These are phyloP conservation scores for Trichophyton schoenleinii DNA, from an alignment of 2,329 filamentous ascomycete genomes.

Conservation along the genomic window DNA sequence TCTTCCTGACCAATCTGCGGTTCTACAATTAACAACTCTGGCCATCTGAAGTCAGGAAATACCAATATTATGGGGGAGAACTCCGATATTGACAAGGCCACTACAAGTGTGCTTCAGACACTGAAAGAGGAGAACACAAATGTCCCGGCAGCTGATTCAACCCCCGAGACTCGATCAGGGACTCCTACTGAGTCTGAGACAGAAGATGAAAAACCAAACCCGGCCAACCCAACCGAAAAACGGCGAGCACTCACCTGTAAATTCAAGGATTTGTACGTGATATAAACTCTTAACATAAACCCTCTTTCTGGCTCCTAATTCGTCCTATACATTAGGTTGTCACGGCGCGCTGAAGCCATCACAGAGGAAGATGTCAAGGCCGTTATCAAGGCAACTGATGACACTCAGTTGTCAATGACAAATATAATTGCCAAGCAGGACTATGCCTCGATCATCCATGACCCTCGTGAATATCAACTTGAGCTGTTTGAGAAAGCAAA, in stretches of 20 bases:
- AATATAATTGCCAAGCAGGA: slow-evolving; percentile 43
- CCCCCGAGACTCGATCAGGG: background rate
- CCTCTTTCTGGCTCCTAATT: slow-evolving; percentile 4
- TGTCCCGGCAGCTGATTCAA: background rate
- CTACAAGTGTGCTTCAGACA: background rate
- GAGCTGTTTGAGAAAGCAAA: slow-evolving; percentile 87
- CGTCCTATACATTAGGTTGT: slow-evolving; percentile 19
- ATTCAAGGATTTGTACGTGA: slow-evolving; percentile 37
- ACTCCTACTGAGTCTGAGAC: background rate
- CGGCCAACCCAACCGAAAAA: slow-evolving; percentile 28
- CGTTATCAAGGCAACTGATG: slow-evolving; percentile 21
- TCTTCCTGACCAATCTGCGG: background rate
- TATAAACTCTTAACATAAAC: background rate
- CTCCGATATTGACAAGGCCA: background rate
- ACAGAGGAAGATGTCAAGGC: slow-evolving; percentile 29
- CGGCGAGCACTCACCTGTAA: slow-evolving; percentile 40
- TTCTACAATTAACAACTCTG: background rate
- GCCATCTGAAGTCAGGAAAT: background rate
- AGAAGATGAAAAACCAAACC: slow-evolving; percentile 1
- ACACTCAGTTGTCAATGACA: slow-evolving; percentile 42
- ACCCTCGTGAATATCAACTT: slow-evolving; percentile 77
- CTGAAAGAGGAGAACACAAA: background rate
- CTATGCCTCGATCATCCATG: slow-evolving; percentile 51
- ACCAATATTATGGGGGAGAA: background rate
- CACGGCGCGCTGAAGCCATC: slow-evolving; percentile 32